A percentile compares a stretch with the other conserved stretches of the same genome.
Conservation (phyloP, 352 stramenopile genomes). For the Globisporangium okanoganense region DNA sequence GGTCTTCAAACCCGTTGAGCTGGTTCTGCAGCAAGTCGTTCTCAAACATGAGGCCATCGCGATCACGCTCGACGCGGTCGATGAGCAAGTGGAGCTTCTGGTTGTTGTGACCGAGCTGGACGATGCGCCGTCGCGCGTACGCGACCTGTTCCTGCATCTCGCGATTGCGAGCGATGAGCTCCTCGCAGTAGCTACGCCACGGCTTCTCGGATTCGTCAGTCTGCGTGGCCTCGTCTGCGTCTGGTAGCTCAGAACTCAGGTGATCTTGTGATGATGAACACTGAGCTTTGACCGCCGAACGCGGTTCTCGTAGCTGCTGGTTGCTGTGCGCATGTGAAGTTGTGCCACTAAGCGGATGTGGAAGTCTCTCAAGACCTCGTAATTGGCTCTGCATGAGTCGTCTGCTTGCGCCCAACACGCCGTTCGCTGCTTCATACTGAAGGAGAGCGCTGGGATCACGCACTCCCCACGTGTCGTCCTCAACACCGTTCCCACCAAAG, state of each 20-base stretch:
- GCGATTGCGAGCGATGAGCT: conserved; percentile 65
- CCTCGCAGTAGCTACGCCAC: conserved; percentile 72
- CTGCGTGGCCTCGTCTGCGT: conserved; percentile 3
- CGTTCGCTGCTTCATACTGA: conserved; percentile 21
- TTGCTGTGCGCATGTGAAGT: not conserved
- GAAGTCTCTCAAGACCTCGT: not conserved
- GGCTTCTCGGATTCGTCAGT: conserved; percentile 32
- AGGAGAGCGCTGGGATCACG: conserved; percentile 18
- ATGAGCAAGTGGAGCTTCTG: conserved; percentile 81
- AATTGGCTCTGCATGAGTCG: not conserved
- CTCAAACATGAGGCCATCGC: conserved; percentile 74
- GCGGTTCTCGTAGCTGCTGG: not conserved
- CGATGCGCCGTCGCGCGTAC: conserved; percentile 51
- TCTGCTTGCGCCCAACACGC: not conserved
- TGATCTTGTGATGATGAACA: not conserved
- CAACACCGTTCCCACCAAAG: not conserved
- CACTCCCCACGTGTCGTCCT: conserved; percentile 23
- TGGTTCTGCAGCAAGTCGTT: conserved; percentile 80
- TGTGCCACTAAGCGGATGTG: not conserved
- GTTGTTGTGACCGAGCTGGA: conserved; percentile 74
- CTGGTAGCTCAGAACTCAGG: not conserved
- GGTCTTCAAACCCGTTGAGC: conserved; percentile 60
- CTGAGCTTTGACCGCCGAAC: not conserved
- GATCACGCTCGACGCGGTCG: conserved; percentile 81
- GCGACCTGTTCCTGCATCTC: conserved; percentile 78